Percentiles rank a stretch among this genome's conserved stretches.
These are phyloP conservation scores for Incumbomyces delicatus DNA, from an alignment of 2,329 filamentous ascomycete species.

Conservation along the genomic window DNA sequence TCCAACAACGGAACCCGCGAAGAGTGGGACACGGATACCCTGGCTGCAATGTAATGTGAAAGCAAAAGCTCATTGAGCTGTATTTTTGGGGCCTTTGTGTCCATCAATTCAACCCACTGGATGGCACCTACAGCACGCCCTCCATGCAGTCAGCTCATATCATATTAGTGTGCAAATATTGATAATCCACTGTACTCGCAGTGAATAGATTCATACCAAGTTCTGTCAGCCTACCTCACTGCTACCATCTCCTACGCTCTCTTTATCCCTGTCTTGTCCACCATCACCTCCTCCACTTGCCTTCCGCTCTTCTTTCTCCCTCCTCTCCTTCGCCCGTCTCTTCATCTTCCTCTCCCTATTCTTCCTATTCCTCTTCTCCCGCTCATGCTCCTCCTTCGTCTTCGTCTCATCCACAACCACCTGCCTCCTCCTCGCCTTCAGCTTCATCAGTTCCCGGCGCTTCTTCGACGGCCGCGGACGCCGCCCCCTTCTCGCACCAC, in stretches of 20 bases:
- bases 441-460: conserved; percentile 11
- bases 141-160: too few relatives aligned
- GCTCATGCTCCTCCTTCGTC: conserved; percentile 13
- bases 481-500: not conserved
- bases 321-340: conserved; percentile 18
- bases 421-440: conserved; percentile 1
- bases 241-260: not conserved
- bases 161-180: too few relatives aligned
- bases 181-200: too few relatives aligned
- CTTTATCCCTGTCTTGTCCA: too few relatives aligned
- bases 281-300: conserved; percentile 13
- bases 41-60: not conserved
- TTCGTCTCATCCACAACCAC: conserved; percentile 3
- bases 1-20: not conserved
- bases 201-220: not conserved
- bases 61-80: not conserved
- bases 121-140: too few relatives aligned
- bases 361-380: conserved; percentile 6
- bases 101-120: too few relatives aligned
- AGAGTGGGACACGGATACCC: not conserved
- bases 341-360: conserved; percentile 16
- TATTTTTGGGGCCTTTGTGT: too few relatives aligned
- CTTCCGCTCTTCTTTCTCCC: conserved; percentile 17
- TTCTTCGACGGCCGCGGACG: conserved; percentile 16
- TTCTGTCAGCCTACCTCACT: not conserved